Conservation (phyloP, 2,329 filamentous ascomycete genomes). For the Magnaporthiopsis poae region DNA sequence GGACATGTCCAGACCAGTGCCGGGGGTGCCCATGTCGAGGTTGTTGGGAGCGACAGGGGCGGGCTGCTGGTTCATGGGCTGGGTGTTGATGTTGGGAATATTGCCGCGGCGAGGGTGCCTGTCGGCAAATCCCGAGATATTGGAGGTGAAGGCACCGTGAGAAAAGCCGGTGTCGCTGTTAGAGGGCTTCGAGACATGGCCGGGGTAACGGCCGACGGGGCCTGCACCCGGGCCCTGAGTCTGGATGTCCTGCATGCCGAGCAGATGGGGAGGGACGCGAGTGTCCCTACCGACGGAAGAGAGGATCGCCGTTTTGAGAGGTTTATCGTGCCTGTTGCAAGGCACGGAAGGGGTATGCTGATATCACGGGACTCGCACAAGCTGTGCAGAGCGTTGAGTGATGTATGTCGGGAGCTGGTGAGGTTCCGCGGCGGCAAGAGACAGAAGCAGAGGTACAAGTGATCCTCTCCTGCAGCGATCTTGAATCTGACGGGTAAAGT, state of each 20-base stretch:
- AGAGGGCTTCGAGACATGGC: slow-evolving; percentile 69
- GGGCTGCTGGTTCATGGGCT: slow-evolving; percentile 41
- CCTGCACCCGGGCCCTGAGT: slow-evolving; percentile 42
- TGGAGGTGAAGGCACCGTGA: slow-evolving; percentile 82
- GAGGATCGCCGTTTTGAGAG: slow-evolving; percentile 70
- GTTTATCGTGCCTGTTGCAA: slow-evolving; percentile 45
- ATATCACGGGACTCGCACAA: neutral
- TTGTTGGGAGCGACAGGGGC: slow-evolving; percentile 37
- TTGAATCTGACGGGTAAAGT: neutral
- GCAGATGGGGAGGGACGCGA: slow-evolving; percentile 74
- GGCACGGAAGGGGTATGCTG: slow-evolving; percentile 32
- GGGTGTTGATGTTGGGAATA: slow-evolving; percentile 87
- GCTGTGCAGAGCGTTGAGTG: neutral
- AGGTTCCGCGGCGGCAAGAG: neutral
- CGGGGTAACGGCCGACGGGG: slow-evolving; percentile 51
- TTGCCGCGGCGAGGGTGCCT: slow-evolving; percentile 75
- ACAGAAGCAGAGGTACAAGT: too few relatives aligned
- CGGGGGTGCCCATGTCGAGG: slow-evolving; percentile 74
- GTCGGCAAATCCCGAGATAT: slow-evolving; percentile 75
- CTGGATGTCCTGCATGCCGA: slow-evolving; percentile 83
- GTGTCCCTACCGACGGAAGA: slow-evolving; percentile 71
- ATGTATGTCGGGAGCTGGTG: neutral
- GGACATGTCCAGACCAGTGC: slow-evolving; percentile 91
- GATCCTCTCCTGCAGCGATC: too few relatives aligned
- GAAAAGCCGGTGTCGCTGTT: slow-evolving; percentile 83